These are phyloP conservation scores for Starmerella vaccinii DNA, from an alignment of 805 yeast genomes.

Conservation along the genomic window DNA sequence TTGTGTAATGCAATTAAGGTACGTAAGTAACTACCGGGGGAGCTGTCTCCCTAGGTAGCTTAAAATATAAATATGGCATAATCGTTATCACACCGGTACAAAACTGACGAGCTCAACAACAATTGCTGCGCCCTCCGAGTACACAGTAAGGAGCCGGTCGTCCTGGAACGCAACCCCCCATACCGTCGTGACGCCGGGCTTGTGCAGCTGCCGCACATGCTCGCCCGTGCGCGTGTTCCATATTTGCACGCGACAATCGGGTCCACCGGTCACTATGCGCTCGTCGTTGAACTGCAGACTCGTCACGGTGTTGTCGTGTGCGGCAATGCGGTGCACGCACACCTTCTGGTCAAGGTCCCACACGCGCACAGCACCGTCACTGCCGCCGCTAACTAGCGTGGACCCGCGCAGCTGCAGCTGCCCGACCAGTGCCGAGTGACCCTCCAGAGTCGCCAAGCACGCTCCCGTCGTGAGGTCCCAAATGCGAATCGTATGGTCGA, in stretches of 20 bases:
- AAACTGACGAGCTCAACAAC: slow-evolving; percentile 33
- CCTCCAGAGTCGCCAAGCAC: slow-evolving; percentile 60
- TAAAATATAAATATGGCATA: not conserved
- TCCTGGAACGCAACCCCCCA: slow-evolving; percentile 36
- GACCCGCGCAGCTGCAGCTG: slow-evolving; percentile 62
- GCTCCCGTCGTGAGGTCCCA: slow-evolving; percentile 90
- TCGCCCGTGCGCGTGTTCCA: slow-evolving; percentile 35
- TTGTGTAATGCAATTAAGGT: not conserved
- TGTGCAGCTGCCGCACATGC: slow-evolving; percentile 32
- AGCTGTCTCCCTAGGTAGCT: too few relatives aligned
- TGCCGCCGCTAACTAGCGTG: slow-evolving; percentile 73
- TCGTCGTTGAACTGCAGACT: slow-evolving; percentile 34
- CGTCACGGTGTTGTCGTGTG: slow-evolving; percentile 38
- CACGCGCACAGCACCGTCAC: slow-evolving; percentile 69
- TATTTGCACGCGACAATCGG: slow-evolving; percentile 36
- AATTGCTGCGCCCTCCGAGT: slow-evolving; percentile 20
- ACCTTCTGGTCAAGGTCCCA: slow-evolving; percentile 72
- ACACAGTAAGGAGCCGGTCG: slow-evolving; percentile 34
- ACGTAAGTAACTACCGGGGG: too few relatives aligned
- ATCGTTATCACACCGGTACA: slow-evolving; percentile 13
- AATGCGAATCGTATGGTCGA: slow-evolving; percentile 87
- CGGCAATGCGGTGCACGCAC: slow-evolving; percentile 56
- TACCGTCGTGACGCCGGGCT: slow-evolving; percentile 30
- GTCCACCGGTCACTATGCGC: slow-evolving; percentile 36
- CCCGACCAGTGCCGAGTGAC: slow-evolving; percentile 92